These are phyloP conservation scores for Clarireedia sp. DNA, from an alignment of 2,329 filamentous ascomycete species.

Conservation along the genomic window DNA sequence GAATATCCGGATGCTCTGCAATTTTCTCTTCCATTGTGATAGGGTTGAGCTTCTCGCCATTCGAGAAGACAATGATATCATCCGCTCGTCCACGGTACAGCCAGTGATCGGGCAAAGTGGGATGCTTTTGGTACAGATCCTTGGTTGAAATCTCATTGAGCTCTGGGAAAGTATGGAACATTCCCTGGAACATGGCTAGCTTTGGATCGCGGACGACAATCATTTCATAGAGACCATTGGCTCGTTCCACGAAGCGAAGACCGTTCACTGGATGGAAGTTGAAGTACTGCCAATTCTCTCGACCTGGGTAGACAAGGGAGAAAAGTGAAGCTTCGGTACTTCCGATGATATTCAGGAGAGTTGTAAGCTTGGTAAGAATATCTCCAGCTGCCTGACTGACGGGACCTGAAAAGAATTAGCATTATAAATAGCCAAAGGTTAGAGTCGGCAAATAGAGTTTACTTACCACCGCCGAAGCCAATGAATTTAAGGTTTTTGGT, in stretches of 20 bases:
- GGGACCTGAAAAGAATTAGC: not conserved
- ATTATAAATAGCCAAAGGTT: not conserved
- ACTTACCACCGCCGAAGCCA: constrained; percentile 1
- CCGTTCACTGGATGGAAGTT: constrained; percentile 2
- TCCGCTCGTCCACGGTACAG: constrained; percentile 24
- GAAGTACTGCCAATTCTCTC: constrained; percentile 6
- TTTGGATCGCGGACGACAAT: not conserved
- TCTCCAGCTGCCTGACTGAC: constrained; percentile 5
- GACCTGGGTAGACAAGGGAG: not conserved
- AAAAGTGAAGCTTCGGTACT: constrained; percentile 2
- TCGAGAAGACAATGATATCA: constrained; percentile 36
- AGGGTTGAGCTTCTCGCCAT: constrained; percentile 34
- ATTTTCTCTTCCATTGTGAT: constrained; percentile 4
- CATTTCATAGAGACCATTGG: constrained; percentile 2
- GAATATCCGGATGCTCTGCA: not conserved
- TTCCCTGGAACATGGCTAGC: not conserved
- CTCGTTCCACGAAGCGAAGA: not conserved
- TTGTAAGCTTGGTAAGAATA: not conserved
- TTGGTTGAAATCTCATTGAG: constrained; percentile 1
- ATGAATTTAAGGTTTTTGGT: constrained; percentile 1
- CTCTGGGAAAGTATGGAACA: constrained; percentile 9
- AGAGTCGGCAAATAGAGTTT: not conserved
- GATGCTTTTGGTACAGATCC: constrained; percentile 1
- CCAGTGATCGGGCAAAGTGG: not conserved
- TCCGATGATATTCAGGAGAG: constrained; percentile 2